Conservation (phyloP, 2,329 filamentous ascomycete species). For the Hypoxylon sp. region DNA sequence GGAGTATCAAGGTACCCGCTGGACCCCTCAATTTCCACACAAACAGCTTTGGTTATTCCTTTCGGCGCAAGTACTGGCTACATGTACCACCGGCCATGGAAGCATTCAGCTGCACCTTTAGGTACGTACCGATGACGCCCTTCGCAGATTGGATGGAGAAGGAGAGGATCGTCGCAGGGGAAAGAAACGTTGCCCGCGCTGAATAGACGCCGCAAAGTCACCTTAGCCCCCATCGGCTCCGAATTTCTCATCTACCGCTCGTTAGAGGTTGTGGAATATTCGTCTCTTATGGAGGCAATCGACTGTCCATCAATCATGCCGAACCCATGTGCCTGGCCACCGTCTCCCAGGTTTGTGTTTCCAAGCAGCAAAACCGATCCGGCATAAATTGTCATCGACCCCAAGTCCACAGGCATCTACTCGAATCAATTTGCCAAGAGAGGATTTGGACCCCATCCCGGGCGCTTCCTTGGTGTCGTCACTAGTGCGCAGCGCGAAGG, state of each 20-base stretch:
- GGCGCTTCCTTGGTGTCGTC: slow-evolving; percentile 32
- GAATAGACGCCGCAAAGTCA: slow-evolving; percentile 30
- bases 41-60: not conserved
- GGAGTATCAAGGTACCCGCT: slow-evolving; percentile 24
- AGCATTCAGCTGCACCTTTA: too few species aligned
- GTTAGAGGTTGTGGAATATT: slow-evolving; percentile 13
- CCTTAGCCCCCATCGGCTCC: slow-evolving; percentile 10
- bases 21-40: slow-evolving; percentile 23
- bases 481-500: slow-evolving; percentile 8
- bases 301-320: slow-evolving; percentile 21
- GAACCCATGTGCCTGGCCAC: slow-evolving; percentile 19
- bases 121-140: slow-evolving; percentile 23
- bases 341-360: not conserved
- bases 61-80: slow-evolving; percentile 19
- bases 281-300: slow-evolving; percentile 10
- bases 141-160: slow-evolving; percentile 25
- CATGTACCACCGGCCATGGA: not conserved
- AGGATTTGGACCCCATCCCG: slow-evolving; percentile 9
- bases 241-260: slow-evolving; percentile 19
- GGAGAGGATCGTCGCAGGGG: slow-evolving; percentile 37
- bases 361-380: slow-evolving; percentile 4
- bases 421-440: slow-evolving; percentile 21
- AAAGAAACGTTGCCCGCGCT: slow-evolving; percentile 24
- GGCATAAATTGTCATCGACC: slow-evolving; percentile 23
- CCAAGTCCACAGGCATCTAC: slow-evolving; percentile 9